phyloP scores from a whole-genome alignment of 78 protist genomes.

The Emiliania huxleyi region DNA sequence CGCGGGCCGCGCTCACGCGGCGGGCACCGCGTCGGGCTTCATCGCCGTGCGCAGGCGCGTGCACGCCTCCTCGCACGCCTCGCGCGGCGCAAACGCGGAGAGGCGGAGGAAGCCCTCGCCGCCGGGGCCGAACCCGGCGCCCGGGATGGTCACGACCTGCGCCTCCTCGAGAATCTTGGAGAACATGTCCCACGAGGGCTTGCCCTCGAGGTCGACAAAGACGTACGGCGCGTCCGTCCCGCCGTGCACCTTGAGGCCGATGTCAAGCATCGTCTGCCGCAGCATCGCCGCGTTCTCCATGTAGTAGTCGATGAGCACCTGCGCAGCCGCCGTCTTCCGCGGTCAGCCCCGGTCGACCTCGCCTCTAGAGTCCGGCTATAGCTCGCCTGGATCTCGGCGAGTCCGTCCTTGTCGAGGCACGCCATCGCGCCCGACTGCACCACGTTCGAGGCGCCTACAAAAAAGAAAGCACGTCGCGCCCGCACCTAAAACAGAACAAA shows the following conservation, averaged over 20 bases:
- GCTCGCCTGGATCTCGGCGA: neutral
- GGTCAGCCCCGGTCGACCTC: no score
- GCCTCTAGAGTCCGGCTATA: no score
- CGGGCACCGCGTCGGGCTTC: no score
- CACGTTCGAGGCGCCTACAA: no score
- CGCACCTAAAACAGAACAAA: no score
- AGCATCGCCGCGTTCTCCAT: neutral
- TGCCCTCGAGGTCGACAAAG: neutral
- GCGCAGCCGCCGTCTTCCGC: no score
- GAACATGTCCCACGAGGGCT: slow-evolving; percentile 11
- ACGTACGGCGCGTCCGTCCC: slow-evolving; percentile 18
- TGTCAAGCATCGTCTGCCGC: neutral
- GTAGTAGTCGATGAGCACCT: slow-evolving; percentile 5
- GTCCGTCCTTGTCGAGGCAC: slow-evolving; percentile 15
- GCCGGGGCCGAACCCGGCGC: slow-evolving; percentile 29
- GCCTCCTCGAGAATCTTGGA: neutral
- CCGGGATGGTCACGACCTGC: slow-evolving; percentile 16
- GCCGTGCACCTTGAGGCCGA: slow-evolving; percentile 25
- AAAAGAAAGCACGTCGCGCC: no score
- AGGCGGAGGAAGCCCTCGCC: slow-evolving; percentile 40
- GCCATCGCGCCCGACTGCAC: slow-evolving; percentile 16
- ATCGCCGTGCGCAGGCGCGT: slow-evolving; percentile 8
- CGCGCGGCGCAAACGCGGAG: slow-evolving; percentile 31
- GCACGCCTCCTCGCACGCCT: neutral
- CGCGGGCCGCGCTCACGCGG: no score